Base-by-base conservation (phyloP, 495 filamentous ascomycete genomes). In the Oidiodendron maius region DNA sequence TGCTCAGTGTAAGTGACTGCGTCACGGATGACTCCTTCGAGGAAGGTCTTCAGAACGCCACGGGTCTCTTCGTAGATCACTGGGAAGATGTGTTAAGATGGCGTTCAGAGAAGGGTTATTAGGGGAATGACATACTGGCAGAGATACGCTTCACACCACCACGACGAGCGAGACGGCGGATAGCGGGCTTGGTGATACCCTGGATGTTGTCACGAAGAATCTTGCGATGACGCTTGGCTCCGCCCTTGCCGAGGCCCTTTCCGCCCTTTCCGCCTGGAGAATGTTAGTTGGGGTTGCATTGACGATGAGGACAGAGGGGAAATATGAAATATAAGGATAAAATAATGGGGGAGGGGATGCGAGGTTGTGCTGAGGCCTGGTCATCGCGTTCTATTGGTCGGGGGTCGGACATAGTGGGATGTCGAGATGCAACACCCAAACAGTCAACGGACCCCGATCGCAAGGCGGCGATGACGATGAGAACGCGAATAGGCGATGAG, bases 131-230 rank as follows among this genome's bases (percentile, higher is more conserved):
- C 52, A 39, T 51, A 56, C 53, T 91, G 71, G 87, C 87, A 65
- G 94, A 97, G 77, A 99, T 99, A 96, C 94, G 93, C 89, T 99
- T 96, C 78, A 96, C 91, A 89, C 91, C 91, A 75, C 91, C 91
- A 89, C 91, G 90, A 71, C 91, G 90, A 51, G 93, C 93, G 71
- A 99, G 93, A 94, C 93, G 94, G 70, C 93, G 89, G 78, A 99
- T 99, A 67, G 93, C 93, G 69, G 93, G 93, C 89, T 99, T 99
- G 71, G 93, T 99, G 73, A 99, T 99, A 80, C 93, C 93, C 67
- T 96, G 91, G 70, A 97, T 96, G 84, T 96, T 97, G 84, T 97
- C 91, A 68, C 91, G 89, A 67, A 98, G 80, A 77, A 98, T 96
- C 85, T 97, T 98, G 62, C 93, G 85, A 71, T 96, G 89, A 72